Evolutionary conservation across 805 yeast genomes (phyloP), one percentile per base, ranked within the genome.

Genomic region (Candida nitratophila): DNA sequence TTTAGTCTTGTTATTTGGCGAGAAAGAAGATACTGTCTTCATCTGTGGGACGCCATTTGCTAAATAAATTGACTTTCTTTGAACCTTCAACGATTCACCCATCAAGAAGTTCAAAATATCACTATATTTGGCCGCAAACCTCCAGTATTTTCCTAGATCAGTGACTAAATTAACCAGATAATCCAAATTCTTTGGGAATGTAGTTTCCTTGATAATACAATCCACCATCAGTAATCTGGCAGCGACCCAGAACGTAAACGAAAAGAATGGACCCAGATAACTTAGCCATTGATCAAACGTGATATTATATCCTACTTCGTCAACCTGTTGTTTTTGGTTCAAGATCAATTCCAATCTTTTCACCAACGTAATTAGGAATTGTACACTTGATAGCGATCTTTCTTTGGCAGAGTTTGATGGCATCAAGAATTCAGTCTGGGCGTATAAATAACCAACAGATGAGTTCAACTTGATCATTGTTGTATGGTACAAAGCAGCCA

Each of bases 171-270:
- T 48, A 6, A 55, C 50, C 40, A 57, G 50, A 16, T 44, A 33
- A 16, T 44, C 47, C 16, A 41, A 26, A 24, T 44, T 44, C 9
- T 39, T 34, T 3, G 47, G 45, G 22, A 41, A 33, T 8, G 34
- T 29, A 10, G 33, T 47, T 19, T 52, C 48, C 22, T 44, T 47
- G 27, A 49, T 46, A 12, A 53, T 52, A 32, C 44, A 53, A 43
- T 62, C 59, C 15, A 60, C 65, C 34, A 64, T 56, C 30, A 63
- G 37, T n/a, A 64, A 54, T 44, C 68, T 47, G 1, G 64, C 53
- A 44, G 56, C 55, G 19, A 63, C 58, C 68, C 68, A 64, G 15
- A 62, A 51, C 38, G 47, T 55, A 37, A 63, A 60, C 1, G 65
- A 60, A 43, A 59, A 63, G 34, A 53, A 56, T 6, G 67, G 68